Percentiles rank a stretch among this genome's conserved stretches.
Evolutionary conservation across 495 filamentous ascomycete species (phyloP).

Genomic region (Aspergillus sparsus): DNA sequence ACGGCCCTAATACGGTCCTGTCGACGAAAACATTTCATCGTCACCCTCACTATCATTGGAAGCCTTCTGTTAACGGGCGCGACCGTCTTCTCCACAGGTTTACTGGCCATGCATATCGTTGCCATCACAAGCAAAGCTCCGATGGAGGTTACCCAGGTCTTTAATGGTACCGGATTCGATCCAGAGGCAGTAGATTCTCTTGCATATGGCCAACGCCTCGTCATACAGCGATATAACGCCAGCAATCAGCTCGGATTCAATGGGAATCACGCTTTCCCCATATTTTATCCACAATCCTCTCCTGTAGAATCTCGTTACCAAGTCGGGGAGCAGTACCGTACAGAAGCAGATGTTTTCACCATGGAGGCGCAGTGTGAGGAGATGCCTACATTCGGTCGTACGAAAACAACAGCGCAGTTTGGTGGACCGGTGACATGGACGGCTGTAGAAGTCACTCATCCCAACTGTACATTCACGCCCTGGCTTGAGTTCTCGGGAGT

Average conservation of each 20-base stretch:
- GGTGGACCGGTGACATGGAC: background rate
- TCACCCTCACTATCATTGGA: background rate
- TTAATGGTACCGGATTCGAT: background rate
- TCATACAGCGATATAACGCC: background rate
- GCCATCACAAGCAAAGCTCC: background rate
- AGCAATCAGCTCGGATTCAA: background rate
- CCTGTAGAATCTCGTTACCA: background rate
- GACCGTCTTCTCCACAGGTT: background rate
- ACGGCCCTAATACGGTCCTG: background rate
- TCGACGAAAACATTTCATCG: background rate
- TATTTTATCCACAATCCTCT: background rate
- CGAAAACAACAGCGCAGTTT: background rate
- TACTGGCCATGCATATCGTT: background rate
- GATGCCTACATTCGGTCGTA: background rate
- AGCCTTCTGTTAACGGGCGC: background rate
- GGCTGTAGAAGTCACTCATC: background rate
- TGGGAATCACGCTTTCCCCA: background rate
- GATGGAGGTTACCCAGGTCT: background rate
- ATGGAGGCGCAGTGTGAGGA: background rate
- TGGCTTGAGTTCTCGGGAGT: background rate
- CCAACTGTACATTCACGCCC: background rate
- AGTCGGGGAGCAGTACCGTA: background rate
- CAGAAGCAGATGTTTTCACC: background rate
- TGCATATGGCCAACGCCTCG: background rate
- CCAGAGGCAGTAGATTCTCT: background rate